A percentile compares a stretch with the other conserved stretches of the same genome.
Conservation (phyloP, 2,329 filamentous ascomycete species). For the Stachybotrys elegans region DNA sequence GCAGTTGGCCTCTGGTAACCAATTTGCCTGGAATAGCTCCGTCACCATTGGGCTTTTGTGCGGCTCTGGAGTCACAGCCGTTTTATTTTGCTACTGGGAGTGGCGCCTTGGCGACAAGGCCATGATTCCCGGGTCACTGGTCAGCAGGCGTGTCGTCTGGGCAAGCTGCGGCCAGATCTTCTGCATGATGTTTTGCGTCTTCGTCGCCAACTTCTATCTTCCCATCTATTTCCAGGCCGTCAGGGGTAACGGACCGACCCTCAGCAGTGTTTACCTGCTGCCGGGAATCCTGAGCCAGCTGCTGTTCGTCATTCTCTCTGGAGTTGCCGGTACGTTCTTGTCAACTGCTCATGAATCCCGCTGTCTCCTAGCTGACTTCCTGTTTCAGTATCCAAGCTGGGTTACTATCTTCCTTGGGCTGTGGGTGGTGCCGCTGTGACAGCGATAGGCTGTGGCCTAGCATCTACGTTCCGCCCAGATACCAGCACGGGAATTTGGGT, state of each 20-base stretch:
- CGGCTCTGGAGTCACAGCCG: slow-evolving; percentile 6
- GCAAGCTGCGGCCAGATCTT: slow-evolving; percentile 15
- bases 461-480: slow-evolving; percentile 23
- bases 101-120: slow-evolving; percentile 13
- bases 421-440: slow-evolving; percentile 19
- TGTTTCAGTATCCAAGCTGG: slow-evolving; percentile 13
- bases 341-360: background rate
- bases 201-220: slow-evolving; percentile 19
- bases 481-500: slow-evolving; percentile 4
- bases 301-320: background rate
- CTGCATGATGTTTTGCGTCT: slow-evolving; percentile 4
- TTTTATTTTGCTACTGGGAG: slow-evolving; percentile 12
- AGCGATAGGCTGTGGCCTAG: slow-evolving; percentile 27
- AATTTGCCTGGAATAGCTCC: slow-evolving; percentile 17
- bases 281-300: background rate
- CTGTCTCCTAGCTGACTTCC: background rate
- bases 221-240: slow-evolving; percentile 20
- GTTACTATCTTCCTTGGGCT: slow-evolving; percentile 31
- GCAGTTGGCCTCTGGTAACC: slow-evolving; percentile 15
- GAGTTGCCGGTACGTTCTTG: background rate
- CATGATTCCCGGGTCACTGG: slow-evolving; percentile 16
- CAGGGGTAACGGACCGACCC: slow-evolving; percentile 8
- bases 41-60: slow-evolving; percentile 14
- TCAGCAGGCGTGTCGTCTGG: slow-evolving; percentile 14
- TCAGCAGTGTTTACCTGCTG: background rate